Conservation (phyloP, 306 rosid genomes). For the Fragaria iinumae region DNA sequence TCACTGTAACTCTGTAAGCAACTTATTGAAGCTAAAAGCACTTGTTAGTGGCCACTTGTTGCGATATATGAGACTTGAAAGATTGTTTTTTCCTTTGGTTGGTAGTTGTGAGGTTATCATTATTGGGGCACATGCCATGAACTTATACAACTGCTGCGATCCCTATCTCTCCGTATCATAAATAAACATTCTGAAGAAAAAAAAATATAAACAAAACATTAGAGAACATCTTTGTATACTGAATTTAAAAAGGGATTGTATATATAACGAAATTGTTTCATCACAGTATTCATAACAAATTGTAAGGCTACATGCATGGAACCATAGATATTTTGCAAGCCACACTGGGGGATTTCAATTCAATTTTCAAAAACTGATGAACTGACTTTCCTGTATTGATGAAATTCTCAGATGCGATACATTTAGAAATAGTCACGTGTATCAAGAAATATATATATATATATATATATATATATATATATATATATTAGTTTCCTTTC, state of each 20-base stretch:
- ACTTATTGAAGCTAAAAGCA: not conserved
- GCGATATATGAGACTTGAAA: constrained; percentile 21
- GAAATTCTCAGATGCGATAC: no score
- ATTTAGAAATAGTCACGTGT: no score
- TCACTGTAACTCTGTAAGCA: not conserved
- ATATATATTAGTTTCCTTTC: no score
- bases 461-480: no score
- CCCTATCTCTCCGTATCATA: constrained; percentile 44
- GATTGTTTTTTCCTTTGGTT: constrained; percentile 31
- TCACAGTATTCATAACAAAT: not conserved
- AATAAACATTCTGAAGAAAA: constrained; percentile 8
- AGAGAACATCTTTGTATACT: not conserved
- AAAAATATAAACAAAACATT: not conserved
- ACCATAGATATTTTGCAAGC: not conserved
- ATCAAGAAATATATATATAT: no score
- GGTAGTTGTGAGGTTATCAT: constrained; percentile 47
- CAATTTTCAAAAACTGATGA: no score
- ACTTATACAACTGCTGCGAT: constrained; percentile 37
- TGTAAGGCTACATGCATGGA: not conserved
- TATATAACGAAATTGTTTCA: not conserved
- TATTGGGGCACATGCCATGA: constrained; percentile 63
- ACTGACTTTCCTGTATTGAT: no score
- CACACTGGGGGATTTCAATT: no score
- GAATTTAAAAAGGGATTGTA: no score
- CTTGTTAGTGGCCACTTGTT: not conserved